Evolutionary conservation across 768 basidiomycete genomes (phyloP), one percentile per base, ranked within the genome.

Genomic region (Lactifluus volemus): DNA sequence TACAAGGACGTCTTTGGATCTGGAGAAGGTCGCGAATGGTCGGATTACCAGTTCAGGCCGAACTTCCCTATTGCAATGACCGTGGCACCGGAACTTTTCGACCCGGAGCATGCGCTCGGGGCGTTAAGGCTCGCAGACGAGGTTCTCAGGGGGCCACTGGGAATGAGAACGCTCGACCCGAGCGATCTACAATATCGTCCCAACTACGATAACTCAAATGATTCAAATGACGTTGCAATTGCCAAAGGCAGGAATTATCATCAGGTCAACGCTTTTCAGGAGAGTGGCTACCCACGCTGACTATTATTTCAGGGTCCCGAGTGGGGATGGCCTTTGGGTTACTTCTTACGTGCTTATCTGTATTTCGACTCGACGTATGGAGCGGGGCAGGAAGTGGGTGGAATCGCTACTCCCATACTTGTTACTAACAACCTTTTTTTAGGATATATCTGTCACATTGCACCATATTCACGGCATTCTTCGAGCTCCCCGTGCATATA

Each of bases 1-100:
- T 99, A 98, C 80, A 99, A 99, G 78, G 97, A 99, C 70, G 92
- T 98, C 7, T 88, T 88, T 66, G 92, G 95, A 44, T 94, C 97
- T 11, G 91, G 91, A 0, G 69, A 78, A 51, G 89, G 85, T 10
- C 82, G 92, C 58, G 91, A 96, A 73, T 98, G 93, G 93, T 91
- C 93, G 5, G 95, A 99, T 74, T 99, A 98, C 72, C 97, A 98
- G 73, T 81, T 97, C 66, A 82, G 94, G 62, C 83, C 85, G 68
- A 97, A 98, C 74, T 96, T 93, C 78, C 87, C 94, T 4, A 88
- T 98, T 60, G 92, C 97, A 0, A 98, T 98, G 95, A 82, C 88
- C 2, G 94, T 98, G 49, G 97, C 97, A 1, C 96, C 96, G 9
- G 97, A 98, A 71, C 73, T 99, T 49, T 99, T 98, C 73, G 82